Conservation (phyloP, 2,329 filamentous ascomycete genomes). For the Atkinsonella hypoxylon region DNA sequence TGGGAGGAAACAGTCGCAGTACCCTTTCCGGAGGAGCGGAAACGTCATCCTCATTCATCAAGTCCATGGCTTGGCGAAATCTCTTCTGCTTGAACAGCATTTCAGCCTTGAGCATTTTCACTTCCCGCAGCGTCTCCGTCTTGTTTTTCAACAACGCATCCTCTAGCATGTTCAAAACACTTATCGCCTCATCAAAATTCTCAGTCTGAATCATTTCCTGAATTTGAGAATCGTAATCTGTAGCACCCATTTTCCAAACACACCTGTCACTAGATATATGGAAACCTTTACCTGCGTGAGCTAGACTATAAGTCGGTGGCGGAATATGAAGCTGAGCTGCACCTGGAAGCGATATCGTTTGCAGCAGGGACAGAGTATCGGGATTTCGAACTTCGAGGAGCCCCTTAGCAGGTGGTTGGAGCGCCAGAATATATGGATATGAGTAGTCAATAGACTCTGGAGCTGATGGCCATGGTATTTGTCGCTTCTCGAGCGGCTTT, state of each 20-base stretch:
- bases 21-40: constrained; percentile 83
- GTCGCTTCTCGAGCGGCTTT: constrained; percentile 67
- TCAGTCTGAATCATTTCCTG: constrained; percentile 63
- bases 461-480: constrained; percentile 83
- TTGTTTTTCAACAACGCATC: constrained; percentile 84
- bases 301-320: constrained; percentile 84
- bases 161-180: constrained; percentile 78
- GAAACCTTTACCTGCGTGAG: constrained; percentile 92
- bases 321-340: constrained; percentile 83
- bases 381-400: constrained; percentile 85
- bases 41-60: constrained; percentile 76
- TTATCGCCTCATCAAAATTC: constrained; percentile 83
- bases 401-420: constrained; percentile 75
- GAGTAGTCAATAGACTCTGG: constrained; percentile 92
- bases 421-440: constrained; percentile 84
- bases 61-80: constrained; percentile 74
- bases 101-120: constrained; percentile 88
- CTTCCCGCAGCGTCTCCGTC: constrained; percentile 63
- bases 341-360: constrained; percentile 70
- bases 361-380: constrained; percentile 77
- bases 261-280: constrained; percentile 81
- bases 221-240: constrained; percentile 84
- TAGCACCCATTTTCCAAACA: constrained; percentile 92
- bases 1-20: constrained; percentile 68
- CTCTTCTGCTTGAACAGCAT: constrained; percentile 69